Evolutionary conservation across 768 basidiomycete species (phyloP).

Genomic region (Tremella mesenterica): DNA sequence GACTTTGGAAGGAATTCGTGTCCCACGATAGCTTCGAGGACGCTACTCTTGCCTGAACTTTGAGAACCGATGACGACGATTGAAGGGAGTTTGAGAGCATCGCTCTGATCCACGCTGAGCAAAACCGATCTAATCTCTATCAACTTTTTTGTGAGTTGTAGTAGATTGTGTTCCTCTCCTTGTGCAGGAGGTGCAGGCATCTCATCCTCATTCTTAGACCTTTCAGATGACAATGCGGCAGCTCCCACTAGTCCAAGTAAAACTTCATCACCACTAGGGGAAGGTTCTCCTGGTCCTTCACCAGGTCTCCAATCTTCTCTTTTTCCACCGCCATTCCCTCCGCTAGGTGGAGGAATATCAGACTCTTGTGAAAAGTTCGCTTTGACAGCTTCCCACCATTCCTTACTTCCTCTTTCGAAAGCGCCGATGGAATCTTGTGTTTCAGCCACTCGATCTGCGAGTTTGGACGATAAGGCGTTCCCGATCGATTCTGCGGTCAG

Average conservation of each 20-base stretch:
- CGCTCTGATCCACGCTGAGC: conserved; percentile 92
- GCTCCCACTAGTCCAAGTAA: conserved; percentile 33
- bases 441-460: conserved; percentile 53
- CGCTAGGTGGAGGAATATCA: not conserved
- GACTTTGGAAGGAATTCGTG: conserved; percentile 98
- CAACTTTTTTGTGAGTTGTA: conserved; percentile 86
- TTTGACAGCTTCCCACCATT: conserved; percentile 42
- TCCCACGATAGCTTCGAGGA: conserved; percentile 92
- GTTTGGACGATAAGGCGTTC: conserved; percentile 64
- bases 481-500: conserved; percentile 50
- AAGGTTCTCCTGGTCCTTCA: conserved; percentile 35
- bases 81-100: conserved; percentile 85
- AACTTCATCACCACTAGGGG: conserved; percentile 23
- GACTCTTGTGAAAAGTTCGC: conserved; percentile 9
- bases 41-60: conserved; percentile 96
- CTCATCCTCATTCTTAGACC: conserved; percentile 11
- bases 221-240: conserved; percentile 42
- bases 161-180: conserved; percentile 66
- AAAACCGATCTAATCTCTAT: conserved; percentile 93
- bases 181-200: conserved; percentile 8
- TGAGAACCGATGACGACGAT: conserved; percentile 98
- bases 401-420: conserved; percentile 30
- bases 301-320: conserved; percentile 28
- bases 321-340: conserved; percentile 4
- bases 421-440: conserved; percentile 24